Percentiles rank a stretch among this genome's conserved stretches.
These are phyloP conservation scores for Cymbidium sinense DNA, from an alignment of 106 monocot genomes.

Conservation along the genomic window DNA sequence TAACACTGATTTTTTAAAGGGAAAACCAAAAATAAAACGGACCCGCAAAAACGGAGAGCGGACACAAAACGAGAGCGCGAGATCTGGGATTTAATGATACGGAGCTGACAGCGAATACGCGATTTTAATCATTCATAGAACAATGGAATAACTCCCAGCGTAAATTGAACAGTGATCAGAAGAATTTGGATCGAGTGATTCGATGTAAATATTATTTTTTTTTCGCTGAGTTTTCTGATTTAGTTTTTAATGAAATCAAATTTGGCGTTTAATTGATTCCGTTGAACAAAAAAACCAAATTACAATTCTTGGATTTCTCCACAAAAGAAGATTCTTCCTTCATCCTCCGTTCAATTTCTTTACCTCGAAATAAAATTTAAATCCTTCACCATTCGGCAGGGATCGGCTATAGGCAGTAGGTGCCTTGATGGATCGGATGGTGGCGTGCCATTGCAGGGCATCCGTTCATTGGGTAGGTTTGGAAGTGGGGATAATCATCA, in stretches of 20 bases:
- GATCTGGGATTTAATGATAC: neutral
- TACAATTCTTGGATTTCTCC: neutral
- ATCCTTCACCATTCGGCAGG: neutral
- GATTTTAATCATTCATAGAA: neutral
- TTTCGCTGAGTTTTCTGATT: neutral
- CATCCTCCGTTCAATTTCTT: constrained; percentile 6
- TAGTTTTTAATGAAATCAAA: neutral
- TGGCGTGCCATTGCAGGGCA: neutral
- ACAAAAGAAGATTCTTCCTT: neutral
- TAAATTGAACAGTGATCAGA: neutral
- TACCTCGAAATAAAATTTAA: neutral
- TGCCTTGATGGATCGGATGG: neutral
- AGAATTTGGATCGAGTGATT: neutral
- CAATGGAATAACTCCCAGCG: neutral
- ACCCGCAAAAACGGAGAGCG: neutral
- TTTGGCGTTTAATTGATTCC: neutral
- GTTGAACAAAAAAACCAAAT: neutral
- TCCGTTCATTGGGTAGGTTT: neutral
- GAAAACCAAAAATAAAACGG: too few relatives aligned
- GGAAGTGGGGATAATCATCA: neutral
- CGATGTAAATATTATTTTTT: neutral
- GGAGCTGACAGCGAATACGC: neutral
- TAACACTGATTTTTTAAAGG: too few relatives aligned
- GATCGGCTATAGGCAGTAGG: neutral
- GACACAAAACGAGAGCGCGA: neutral